phyloP scores from a whole-genome alignment of 2,329 filamentous ascomycete species.

The Pleoardoris graminearum region DNA sequence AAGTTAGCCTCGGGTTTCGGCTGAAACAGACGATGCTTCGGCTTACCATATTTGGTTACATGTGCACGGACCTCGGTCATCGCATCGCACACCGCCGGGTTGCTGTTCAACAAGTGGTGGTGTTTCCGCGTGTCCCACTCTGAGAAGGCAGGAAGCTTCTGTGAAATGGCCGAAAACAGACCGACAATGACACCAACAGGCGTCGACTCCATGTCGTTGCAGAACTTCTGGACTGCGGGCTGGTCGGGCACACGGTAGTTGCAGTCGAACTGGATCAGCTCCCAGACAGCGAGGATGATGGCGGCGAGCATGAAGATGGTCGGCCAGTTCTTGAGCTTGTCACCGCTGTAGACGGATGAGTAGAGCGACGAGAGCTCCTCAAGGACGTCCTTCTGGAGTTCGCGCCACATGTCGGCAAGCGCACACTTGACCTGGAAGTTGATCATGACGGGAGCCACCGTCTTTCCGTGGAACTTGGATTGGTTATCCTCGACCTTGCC shows the following conservation, averaged over 20 bases:
- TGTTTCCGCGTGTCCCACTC: slow-evolving; percentile 95
- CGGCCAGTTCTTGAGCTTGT: slow-evolving; percentile 98
- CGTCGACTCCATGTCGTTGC: slow-evolving; percentile 92
- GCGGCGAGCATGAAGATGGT: slow-evolving; percentile 97
- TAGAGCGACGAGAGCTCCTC: slow-evolving; percentile 91
- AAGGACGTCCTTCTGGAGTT: slow-evolving; percentile 92
- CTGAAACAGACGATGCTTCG: slow-evolving; percentile 12
- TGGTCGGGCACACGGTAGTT: slow-evolving; percentile 91
- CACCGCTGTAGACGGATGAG: slow-evolving; percentile 96
- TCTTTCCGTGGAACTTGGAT: slow-evolving; percentile 88
- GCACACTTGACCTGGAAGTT: slow-evolving; percentile 99
- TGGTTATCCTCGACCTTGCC: slow-evolving; percentile 85
- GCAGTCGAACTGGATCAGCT: slow-evolving; percentile 98
- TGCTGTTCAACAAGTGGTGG: slow-evolving; percentile 87
- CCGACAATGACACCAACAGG: slow-evolving; percentile 96
- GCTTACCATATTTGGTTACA: slow-evolving; percentile 90
- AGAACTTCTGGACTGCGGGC: slow-evolving; percentile 88
- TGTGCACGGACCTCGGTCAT: slow-evolving; percentile 95
- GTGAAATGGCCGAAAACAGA: slow-evolving; percentile 95
- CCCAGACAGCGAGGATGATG: slow-evolving; percentile 92
- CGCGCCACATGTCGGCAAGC: slow-evolving; percentile 96
- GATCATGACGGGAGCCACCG: slow-evolving; percentile 95
- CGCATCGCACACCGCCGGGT: slow-evolving; percentile 87
- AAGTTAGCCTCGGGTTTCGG: slow-evolving; percentile 47
- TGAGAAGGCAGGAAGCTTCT: slow-evolving; percentile 88